Conservation (phyloP, 805 yeast species). For the Kodamaea hsintzibuensis region DNA sequence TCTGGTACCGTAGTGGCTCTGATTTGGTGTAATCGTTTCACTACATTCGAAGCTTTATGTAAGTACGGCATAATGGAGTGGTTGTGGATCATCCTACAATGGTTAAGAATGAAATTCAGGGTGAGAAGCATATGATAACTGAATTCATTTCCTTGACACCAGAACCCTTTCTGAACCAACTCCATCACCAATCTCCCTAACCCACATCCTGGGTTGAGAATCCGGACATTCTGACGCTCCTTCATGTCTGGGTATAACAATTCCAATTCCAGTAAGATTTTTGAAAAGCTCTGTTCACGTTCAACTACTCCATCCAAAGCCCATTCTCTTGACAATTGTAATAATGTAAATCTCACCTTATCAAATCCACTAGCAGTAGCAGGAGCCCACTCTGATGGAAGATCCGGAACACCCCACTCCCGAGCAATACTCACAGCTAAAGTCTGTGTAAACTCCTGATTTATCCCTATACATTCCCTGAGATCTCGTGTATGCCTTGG, state of each 20-base stretch:
- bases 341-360: conserved; percentile 56
- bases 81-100: conserved; percentile 38
- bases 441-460: conserved; percentile 43
- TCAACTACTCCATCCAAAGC: conserved; percentile 51
- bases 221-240: conserved; percentile 38
- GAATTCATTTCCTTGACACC: conserved; percentile 68
- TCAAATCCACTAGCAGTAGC: conserved; percentile 48
- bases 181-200: conserved; percentile 61
- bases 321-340: conserved; percentile 67
- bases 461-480: conserved; percentile 44
- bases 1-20: conserved; percentile 58
- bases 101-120: conserved; percentile 55
- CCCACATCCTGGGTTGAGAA: conserved; percentile 67
- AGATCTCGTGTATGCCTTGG: conserved; percentile 40
- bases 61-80: conserved; percentile 54
- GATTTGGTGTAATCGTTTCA: conserved; percentile 46
- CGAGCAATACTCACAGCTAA: conserved; percentile 46
- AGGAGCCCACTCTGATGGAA: conserved; percentile 43
- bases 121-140: conserved; percentile 63
- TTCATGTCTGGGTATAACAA: conserved; percentile 36
- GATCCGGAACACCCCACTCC: conserved; percentile 50
- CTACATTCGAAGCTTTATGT: conserved; percentile 50
- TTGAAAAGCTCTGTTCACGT: conserved; percentile 38
- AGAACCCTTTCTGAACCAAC: conserved; percentile 53
- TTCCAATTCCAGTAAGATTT: conserved; percentile 38